Evolutionary conservation across 495 filamentous ascomycete species (phyloP), one percentile per base, ranked within the genome.

Genomic region (Pseudotulostoma volvatum): DNA sequence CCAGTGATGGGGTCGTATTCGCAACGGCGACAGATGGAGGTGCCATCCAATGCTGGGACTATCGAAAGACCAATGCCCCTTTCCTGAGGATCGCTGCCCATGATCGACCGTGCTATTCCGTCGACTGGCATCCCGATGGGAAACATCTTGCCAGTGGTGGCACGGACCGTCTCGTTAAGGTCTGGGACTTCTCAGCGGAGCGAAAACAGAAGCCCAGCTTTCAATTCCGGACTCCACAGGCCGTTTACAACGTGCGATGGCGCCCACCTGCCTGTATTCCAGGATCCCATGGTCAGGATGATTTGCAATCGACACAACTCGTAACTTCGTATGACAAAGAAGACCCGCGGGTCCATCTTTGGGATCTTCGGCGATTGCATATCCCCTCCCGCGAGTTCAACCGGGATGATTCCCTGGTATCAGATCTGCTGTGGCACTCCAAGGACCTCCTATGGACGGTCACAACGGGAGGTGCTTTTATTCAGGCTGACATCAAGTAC

Each of bases 51-150:
- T 58, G 72, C 39, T 84, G 79, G 79, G 79, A 84, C 53, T 67
- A 68, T 38, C 71, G 77, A 32, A 71, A 73, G 40, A 50, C 57
- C 19, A 73, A 58, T 45, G 65, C 65, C 23, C 68, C 76, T 11
- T 52, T 74, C 41, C 52, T 92, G 37, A 80, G 79, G 47, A 81
- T 94, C 44, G 77, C 80, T 33, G 92, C 85, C 19, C 90, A 97
- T 54, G 71, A 80, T 46, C 79, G 76, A 31, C 70, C 77, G 0
- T 93, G 81, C 49, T 77, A 73, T 40, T 68, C 83, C 3, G 76
- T 97, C 34, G 84, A 93, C 46, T 97, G 92, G 90, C 90, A 97
- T 52, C 85, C 84, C 1, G 88, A 95, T 55, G 90, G 90, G 19
- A 81, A 81, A 42, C 82, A 96, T 54, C 64, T 93, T 11, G 76